Evolutionary conservation across 1,284 basidiomycete species (phyloP).

Genomic region (Mycena citricolor): DNA sequence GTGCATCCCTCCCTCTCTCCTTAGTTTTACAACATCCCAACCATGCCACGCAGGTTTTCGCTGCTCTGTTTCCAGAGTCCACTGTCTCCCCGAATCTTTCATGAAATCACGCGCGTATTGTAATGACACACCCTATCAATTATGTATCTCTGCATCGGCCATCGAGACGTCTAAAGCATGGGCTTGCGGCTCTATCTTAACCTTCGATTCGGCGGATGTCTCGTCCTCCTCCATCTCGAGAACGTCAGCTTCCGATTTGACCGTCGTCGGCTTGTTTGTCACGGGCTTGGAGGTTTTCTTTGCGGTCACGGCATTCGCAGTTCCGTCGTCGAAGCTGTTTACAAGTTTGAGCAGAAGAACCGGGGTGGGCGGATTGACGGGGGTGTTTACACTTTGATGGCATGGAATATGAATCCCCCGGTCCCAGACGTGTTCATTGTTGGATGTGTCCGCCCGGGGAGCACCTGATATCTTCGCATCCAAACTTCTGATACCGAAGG

Average conservation of each 20-base stretch:
- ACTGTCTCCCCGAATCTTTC: neutral
- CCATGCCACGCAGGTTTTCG: constrained; percentile 47
- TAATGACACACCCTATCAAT: too few relatives aligned
- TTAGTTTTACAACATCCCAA: constrained; percentile 3
- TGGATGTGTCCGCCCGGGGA: constrained; percentile 95
- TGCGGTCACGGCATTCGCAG: constrained; percentile 54
- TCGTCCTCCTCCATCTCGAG: too few relatives aligned
- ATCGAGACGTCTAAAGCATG: too few relatives aligned
- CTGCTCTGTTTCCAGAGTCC: constrained; percentile 60
- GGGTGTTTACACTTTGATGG: constrained; percentile 77
- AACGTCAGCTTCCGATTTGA: too few relatives aligned
- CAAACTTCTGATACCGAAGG: constrained; percentile 87
- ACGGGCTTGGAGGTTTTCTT: too few relatives aligned
- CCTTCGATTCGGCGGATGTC: too few relatives aligned
- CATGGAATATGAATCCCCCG: constrained; percentile 86
- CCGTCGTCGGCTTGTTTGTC: too few relatives aligned
- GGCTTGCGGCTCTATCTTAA: too few relatives aligned
- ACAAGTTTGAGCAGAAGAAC: neutral
- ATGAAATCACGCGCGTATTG: constrained; percentile 14
- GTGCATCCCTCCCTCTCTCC: constrained; percentile 18
- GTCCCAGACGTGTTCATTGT: constrained; percentile 90
- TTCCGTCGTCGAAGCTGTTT: constrained; percentile 64
- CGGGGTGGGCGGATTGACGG: neutral
- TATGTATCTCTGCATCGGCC: too few relatives aligned
- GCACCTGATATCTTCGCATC: constrained; percentile 88